Conservation (phyloP, 495 filamentous ascomycete species). For the Jackrogersella multiformis region DNA sequence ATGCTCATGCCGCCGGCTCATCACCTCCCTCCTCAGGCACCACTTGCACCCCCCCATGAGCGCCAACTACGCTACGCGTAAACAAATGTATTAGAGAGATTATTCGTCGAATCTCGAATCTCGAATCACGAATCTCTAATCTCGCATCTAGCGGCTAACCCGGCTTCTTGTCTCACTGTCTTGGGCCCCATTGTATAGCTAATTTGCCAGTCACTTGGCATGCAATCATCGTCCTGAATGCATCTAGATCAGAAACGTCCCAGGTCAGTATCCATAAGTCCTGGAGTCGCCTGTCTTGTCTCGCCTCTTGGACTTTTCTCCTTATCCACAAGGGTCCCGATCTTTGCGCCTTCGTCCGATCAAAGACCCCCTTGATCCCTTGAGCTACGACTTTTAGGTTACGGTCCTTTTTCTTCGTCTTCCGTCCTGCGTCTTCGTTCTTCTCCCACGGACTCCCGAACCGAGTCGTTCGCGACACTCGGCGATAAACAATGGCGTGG, state of each 20-base stretch:
- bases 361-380: slow-evolving; percentile 37
- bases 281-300: slow-evolving; percentile 25
- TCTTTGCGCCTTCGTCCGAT: slow-evolving; percentile 29
- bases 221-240: slow-evolving; percentile 43
- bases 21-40: too few relatives aligned
- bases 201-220: slow-evolving; percentile 39
- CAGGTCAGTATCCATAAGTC: slow-evolving; percentile 37
- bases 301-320: slow-evolving; percentile 25
- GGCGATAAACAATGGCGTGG: slow-evolving; percentile 77
- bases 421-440: background rate
- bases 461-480: slow-evolving; percentile 26
- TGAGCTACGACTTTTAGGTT: slow-evolving; percentile 11
- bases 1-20: slow-evolving; percentile 29
- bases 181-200: slow-evolving; percentile 38
- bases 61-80: slow-evolving; percentile 39
- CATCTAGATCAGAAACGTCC: slow-evolving; percentile 40
- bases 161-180: slow-evolving; percentile 15
- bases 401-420: background rate
- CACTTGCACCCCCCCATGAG: slow-evolving; percentile 36
- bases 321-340: slow-evolving; percentile 20
- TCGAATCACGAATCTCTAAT: too few relatives aligned
- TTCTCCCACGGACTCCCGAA: slow-evolving; percentile 3
- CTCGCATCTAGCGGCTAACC: slow-evolving; percentile 39
- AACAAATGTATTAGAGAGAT: slow-evolving; percentile 36
- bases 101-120: too few relatives aligned